Conservation (phyloP, 1,139 yeast genomes). For the Yamadazyma taylorii region DNA sequence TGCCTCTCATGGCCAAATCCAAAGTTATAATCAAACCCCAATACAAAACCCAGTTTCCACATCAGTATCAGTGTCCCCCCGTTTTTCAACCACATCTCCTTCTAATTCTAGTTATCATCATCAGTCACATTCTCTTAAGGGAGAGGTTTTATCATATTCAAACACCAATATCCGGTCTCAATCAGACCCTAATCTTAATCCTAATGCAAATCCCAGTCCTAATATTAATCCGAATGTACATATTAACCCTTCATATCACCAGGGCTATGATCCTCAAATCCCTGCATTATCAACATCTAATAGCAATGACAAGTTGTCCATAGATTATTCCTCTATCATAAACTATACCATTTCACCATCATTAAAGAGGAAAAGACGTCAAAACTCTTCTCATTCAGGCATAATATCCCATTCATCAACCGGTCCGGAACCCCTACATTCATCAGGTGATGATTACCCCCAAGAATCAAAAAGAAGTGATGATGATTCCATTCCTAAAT, state of each 20-base stretch:
- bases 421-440: too few relatives aligned
- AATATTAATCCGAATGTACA: too few relatives aligned
- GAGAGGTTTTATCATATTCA: neutral
- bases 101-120: too few relatives aligned
- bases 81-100: neutral
- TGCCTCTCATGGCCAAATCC: too few relatives aligned
- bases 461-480: constrained; percentile 3
- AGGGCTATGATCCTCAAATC: neutral
- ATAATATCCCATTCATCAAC: too few relatives aligned
- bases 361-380: constrained; percentile 34
- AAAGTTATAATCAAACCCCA: too few relatives aligned
- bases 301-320: constrained; percentile 12
- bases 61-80: constrained; percentile 1
- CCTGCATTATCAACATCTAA: neutral
- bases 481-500: constrained; percentile 14
- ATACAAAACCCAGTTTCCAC: neutral
- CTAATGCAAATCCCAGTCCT: neutral
- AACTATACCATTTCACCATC: constrained; percentile 39
- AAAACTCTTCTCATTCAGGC: constrained; percentile 6
- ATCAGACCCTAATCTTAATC: too few relatives aligned
- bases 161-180: too few relatives aligned
- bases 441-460: neutral
- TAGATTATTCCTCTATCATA: constrained; percentile 40
- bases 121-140: too few relatives aligned
- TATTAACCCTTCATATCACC: neutral